A percentile compares a stretch with the other conserved stretches of the same genome.
Evolutionary conservation across 257 asterid genomes (phyloP).

Genomic region (Anisodus acutangulus): DNA sequence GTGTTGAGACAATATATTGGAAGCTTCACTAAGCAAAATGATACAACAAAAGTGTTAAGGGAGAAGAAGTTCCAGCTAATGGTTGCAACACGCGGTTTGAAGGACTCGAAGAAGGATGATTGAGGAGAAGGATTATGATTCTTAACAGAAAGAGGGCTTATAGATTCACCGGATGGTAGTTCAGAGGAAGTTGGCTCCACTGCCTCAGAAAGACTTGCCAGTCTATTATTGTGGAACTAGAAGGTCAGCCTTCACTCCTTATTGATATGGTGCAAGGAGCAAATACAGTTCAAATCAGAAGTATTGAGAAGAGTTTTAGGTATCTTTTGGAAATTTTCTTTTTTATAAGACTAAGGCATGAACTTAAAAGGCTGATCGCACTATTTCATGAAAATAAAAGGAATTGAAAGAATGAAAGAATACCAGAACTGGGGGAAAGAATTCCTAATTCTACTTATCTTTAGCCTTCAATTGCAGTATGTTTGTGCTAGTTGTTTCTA

Average conservation of each 20-base stretch:
- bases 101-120: neutral
- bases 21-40: slow-evolving; percentile 13
- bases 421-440: neutral
- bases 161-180: neutral
- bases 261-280: neutral
- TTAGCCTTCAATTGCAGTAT: slow-evolving; percentile 1
- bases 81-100: neutral
- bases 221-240: neutral
- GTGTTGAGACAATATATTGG: neutral
- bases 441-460: neutral
- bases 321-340: neutral
- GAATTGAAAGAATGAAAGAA: neutral
- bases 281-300: neutral
- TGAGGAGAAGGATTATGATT: neutral
- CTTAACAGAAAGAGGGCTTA: neutral
- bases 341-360: neutral
- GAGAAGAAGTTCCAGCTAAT: neutral
- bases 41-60: neutral
- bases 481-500: slow-evolving; percentile 1
- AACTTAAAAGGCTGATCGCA: neutral
- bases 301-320: neutral
- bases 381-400: neutral
- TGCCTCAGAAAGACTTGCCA: slow-evolving; percentile 14
- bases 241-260: neutral
- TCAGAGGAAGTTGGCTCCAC: neutral